A percentile compares a stretch with the other conserved stretches of the same genome.
Conservation (phyloP, 257 asterid species). For the Thymus quinquecostatus region DNA sequence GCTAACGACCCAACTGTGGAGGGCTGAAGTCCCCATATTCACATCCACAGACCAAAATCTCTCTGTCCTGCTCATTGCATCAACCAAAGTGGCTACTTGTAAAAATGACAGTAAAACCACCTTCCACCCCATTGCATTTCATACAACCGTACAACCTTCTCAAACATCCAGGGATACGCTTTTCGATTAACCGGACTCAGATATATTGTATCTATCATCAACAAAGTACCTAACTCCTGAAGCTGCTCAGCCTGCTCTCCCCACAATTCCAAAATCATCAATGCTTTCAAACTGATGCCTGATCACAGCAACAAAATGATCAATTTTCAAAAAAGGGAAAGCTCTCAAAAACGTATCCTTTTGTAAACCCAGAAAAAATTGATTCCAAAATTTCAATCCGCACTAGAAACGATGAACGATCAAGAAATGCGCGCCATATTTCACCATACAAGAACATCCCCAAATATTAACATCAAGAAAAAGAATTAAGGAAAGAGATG, state of each 20-base stretch:
- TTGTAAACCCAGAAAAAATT: not conserved
- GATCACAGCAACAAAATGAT: not conserved
- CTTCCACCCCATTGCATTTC: slow-evolving; percentile 73
- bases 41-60: slow-evolving; percentile 43
- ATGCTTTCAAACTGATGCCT: slow-evolving; percentile 1
- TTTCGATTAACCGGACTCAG: not conserved
- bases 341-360: not conserved
- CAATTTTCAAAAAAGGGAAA: not conserved
- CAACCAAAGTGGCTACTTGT: slow-evolving; percentile 48
- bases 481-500: no score
- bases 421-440: not conserved
- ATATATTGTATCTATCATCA: not conserved
- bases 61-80: slow-evolving; percentile 57
- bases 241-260: not conserved
- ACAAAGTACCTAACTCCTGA: slow-evolving; percentile 20
- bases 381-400: not conserved
- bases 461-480: not conserved
- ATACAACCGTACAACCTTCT: slow-evolving; percentile 30
- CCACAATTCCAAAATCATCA: not conserved
- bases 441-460: not conserved
- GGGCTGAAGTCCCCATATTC: slow-evolving; percentile 50
- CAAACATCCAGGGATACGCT: not conserved
- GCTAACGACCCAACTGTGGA: slow-evolving; percentile 67
- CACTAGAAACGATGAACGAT: not conserved
- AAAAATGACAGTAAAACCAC: slow-evolving; percentile 44